Percentiles rank a stretch among this genome's conserved stretches.
phyloP scores from a whole-genome alignment of 805 yeast genomes.

The Saitoella complicata region DNA sequence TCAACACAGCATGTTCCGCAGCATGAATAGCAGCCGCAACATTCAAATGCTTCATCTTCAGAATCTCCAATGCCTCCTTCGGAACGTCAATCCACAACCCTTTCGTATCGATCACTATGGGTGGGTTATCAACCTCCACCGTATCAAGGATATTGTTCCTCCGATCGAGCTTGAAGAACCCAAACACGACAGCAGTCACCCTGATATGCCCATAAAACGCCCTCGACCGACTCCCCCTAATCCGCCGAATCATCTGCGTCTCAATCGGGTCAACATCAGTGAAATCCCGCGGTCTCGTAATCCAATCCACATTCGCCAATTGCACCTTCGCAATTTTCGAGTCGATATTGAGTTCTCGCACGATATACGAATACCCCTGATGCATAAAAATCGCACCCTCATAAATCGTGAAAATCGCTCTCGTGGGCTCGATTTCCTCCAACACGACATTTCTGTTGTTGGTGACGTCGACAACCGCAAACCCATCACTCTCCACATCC shows the following conservation, averaged over 20 bases:
- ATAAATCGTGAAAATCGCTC: constrained; percentile 80
- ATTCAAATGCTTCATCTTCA: constrained; percentile 42
- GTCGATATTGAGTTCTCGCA: constrained; percentile 66
- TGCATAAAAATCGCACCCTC: constrained; percentile 81
- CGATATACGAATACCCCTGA: constrained; percentile 82
- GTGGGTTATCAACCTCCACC: constrained; percentile 83
- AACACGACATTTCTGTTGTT: constrained; percentile 59
- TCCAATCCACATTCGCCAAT: constrained; percentile 87
- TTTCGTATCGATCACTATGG: constrained; percentile 46
- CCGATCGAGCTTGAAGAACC: constrained; percentile 75
- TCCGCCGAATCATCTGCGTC: constrained; percentile 14
- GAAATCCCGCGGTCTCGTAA: constrained; percentile 77
- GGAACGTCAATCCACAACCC: constrained; percentile 94
- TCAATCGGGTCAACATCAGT: constrained; percentile 76
- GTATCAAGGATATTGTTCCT: constrained; percentile 74
- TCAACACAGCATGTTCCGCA: constrained; percentile 80
- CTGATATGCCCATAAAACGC: constrained; percentile 61
- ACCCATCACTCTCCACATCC: constrained; percentile 55
- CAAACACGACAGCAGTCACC: constrained; percentile 69
- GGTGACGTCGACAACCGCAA: constrained; percentile 82
- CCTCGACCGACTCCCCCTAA: background rate
- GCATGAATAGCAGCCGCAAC: constrained; percentile 93
- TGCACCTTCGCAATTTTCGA: constrained; percentile 71
- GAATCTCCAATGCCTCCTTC: constrained; percentile 36
- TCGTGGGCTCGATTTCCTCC: constrained; percentile 75